Evolutionary conservation across 129 eudicot species (phyloP), one percentile per base, ranked within the genome.

Genomic region (Chrysanthemum makinoi): DNA sequence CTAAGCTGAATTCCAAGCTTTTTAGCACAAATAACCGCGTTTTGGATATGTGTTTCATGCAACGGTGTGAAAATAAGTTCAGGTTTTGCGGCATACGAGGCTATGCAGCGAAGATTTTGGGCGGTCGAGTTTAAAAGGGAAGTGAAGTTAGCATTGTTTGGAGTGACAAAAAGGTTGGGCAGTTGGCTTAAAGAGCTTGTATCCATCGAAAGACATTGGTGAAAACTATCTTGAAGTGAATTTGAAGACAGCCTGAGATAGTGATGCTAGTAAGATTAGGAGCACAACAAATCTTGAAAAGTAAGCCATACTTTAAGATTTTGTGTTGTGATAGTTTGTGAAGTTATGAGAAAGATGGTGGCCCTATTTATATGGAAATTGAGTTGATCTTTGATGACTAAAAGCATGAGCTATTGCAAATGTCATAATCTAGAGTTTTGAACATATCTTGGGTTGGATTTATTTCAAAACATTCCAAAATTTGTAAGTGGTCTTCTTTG

Each of bases 51-150:
- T 53, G 57, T 66, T 66, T 39, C 70, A 10, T 18, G 55, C 20
- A 66, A 66, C 1, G 70, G 70, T 2, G 70, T 66, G 70, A 66
- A 66, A 66, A 66, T 66, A 47, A 66, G 70, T 39, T 66, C 19
- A 11, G 70, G 70, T 47, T 66, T 66, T 46, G 57, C 70, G 3
- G 70, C 70, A 47, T 66, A 66, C 0, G 70, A 47, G 12, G 70
- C 70, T 10, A 66, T 66, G 70, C 70, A 66, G 11, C 70, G 70
- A 13, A 66, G 70, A 20, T 65, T 65, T 65, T 65, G 70, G 0
- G 70, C 70, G 10, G 70, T 66, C 6, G 70, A 66, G 6, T 66
- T 66, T 35, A 47, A 46, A 18, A 66, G 26, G 56, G 70, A 9
- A 10, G 55, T 66, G 70, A 66, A 66, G 20, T 53, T 44, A 66